Percentiles rank a stretch among this genome's conserved stretches.
Evolutionary conservation across 306 rosid species (phyloP).

Genomic region (Ammopiptanthus mongolicus): DNA sequence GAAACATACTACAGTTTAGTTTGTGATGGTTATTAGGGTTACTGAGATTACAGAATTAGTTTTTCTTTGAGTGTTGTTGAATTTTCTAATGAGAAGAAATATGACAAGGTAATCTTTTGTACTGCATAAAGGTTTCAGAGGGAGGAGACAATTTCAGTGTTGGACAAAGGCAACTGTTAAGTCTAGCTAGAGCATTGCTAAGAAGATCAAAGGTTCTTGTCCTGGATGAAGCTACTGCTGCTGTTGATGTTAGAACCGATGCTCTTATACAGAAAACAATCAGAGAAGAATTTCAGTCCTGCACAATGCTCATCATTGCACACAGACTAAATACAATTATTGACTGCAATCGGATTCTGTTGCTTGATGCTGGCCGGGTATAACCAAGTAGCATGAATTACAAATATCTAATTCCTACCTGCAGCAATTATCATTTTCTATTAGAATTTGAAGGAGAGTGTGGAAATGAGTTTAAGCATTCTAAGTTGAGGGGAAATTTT

Average conservation of each 20-base stretch:
- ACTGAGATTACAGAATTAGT: neutral
- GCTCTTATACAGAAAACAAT: slow-evolving; percentile 87
- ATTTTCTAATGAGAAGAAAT: neutral
- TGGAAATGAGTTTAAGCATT: neutral
- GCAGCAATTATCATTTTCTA: neutral
- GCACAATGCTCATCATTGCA: slow-evolving; percentile 88
- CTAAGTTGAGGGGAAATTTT: neutral
- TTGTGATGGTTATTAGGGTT: neutral
- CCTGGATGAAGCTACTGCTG: slow-evolving; percentile 95
- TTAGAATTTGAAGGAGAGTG: neutral
- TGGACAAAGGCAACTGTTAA: slow-evolving; percentile 85
- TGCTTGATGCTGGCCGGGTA: slow-evolving; percentile 80
- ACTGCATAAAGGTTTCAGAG: slow-evolving; percentile 61
- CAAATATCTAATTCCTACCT: neutral
- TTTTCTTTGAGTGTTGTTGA: neutral
- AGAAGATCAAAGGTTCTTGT: slow-evolving; percentile 84
- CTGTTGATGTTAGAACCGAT: slow-evolving; percentile 88
- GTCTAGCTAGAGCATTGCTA: slow-evolving; percentile 83
- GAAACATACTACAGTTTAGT: neutral
- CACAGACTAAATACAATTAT: slow-evolving; percentile 85
- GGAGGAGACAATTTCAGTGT: slow-evolving; percentile 93
- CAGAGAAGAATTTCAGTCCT: slow-evolving; percentile 71
- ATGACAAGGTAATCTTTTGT: slow-evolving; percentile 9
- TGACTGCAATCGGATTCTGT: slow-evolving; percentile 66
- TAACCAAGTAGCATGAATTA: neutral